Evolutionary conservation across 345 rosid genomes (phyloP), one percentile per base, ranked within the genome.

Genomic region (Ceriops tagal): DNA sequence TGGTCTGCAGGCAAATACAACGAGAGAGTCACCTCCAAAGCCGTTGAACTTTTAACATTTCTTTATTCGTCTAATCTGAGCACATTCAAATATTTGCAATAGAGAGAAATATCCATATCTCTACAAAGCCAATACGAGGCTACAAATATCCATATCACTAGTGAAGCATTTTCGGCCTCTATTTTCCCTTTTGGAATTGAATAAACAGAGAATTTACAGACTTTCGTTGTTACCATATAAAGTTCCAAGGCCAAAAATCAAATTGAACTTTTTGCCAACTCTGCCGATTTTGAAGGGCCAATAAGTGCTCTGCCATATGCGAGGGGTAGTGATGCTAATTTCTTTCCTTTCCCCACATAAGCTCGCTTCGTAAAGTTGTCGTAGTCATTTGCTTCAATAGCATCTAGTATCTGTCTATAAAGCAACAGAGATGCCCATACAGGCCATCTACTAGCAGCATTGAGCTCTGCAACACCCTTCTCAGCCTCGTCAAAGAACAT

Each of bases 401-500:
- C 71, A 63, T 84, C 88, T 24, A 84, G 62, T 32, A 84, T 84
- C 65, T 84, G 85, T 62, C 75, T 55, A 58, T 84, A 84, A 8
- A 84, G 66, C 68, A 81, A n/a, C 65, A 84, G 30, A 2, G 85
- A 84, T 11, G 88, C 88, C 83, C 84, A 77, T 8, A 81, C 85
- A 1, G 88, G 84, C 88, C 88, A 84, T 71, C 82, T 76, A 65
- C 88, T 84, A 4, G 81, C 82, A 3, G 73, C 67, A 47, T 66
- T 75, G 15, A 84, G 81, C 78, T 84, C 85, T 10, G 73, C 22
- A 2, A 82, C 81, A 20, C 88, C 88, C 62, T 73, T 79, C 64
- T 84, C 88, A 0, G 88, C 88, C 76, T 81, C 83, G 1, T 79
- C 83, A 5, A 84, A 84, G 79, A 77, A 84, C 81, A 66, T 75